phyloP scores from a whole-genome alignment of 768 basidiomycete species.

The Serpula lacrymans region DNA sequence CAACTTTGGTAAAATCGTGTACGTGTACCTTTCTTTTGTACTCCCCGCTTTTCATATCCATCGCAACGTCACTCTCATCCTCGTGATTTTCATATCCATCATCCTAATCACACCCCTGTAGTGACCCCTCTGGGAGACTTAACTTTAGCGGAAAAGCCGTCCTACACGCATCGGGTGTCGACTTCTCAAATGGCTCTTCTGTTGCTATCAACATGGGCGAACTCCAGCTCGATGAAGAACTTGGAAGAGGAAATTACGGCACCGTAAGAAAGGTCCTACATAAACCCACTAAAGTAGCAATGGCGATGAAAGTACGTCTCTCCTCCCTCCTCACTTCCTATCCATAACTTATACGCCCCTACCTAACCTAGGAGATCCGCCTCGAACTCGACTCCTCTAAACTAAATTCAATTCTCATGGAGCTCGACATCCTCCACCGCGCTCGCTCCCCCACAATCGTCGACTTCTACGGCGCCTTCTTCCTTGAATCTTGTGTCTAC shows the following conservation, averaged over 20 bases:
- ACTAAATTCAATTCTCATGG: conserved; percentile 96
- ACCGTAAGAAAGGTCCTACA: conserved; percentile 96
- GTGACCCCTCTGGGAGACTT: conserved; percentile 94
- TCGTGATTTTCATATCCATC: conserved; percentile 4
- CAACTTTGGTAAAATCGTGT: conserved; percentile 94
- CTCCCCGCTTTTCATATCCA: no score
- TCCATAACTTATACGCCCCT: conserved; percentile 6
- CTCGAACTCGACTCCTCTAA: conserved; percentile 92
- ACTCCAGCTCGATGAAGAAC: conserved; percentile 85
- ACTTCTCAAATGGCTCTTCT: conserved; percentile 86
- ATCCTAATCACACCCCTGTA: conserved; percentile 31
- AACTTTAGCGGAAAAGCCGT: conserved; percentile 94
- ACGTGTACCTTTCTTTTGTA: conserved; percentile 32
- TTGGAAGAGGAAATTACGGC: conserved; percentile 96
- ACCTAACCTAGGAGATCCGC: conserved; percentile 82
- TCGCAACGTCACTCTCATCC: conserved; percentile 8
- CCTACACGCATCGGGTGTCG: conserved; percentile 82
- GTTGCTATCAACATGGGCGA: conserved; percentile 95
- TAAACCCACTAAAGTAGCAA: conserved; percentile 88
- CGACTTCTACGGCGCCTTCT: conserved; percentile 99
- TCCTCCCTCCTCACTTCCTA: neutral
- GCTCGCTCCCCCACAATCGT: conserved; percentile 90
- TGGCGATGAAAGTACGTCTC: conserved; percentile 93
- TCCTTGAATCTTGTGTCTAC: conserved; percentile 99
- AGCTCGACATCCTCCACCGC: conserved; percentile 95